Base-by-base conservation (phyloP, 1,284 basidiomycete genomes). In the Malassezia psittaci region DNA sequence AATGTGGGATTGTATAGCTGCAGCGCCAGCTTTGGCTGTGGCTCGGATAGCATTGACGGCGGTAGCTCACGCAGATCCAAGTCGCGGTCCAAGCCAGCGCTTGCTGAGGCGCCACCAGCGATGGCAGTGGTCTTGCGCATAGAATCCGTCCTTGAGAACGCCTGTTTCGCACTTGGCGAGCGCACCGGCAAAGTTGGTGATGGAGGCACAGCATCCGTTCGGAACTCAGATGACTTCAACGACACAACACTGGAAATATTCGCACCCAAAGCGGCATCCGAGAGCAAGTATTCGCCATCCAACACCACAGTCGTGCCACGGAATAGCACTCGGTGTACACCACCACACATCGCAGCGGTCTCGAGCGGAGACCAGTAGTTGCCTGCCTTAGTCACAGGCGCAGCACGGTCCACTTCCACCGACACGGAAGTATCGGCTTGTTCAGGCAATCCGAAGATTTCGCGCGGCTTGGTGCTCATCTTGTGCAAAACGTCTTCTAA, bases 241-340 rank as follows among this genome's bases (percentile, higher is more conserved):
- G 76, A 63, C 34, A 86, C 78, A 1, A 79, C 78, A 1, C 81
- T 79, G 15, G 90, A 93, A 37, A 96, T 79, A 68, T 98, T 90
- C 62, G 83, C 83, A 45, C 90, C 93, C 40, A 79, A 72, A 0
- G 82, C 77, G 52, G 79, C 69, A 57, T 83, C 78, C 45, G 83
- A 83, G 4, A n/a, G 38, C 56, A 88, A 78, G 10, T 81, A 70
- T 48, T 71, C 79, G n/a, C 93, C 93, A 68, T 98, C 94, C 15
- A 98, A 79, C 79, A 87, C 90, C 35, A 86, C 82, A 1, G 91
- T 96, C 74, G 88, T 85, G n/a, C 86, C 88, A 66, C 93, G 86
- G 58, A 96, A 79, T 50, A 91, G 83, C 18, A 99, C 91, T 57
- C 94, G 83, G 77, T 96, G 90, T 35, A 96, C 82, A 32, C 83